These are phyloP conservation scores for Leishmania braziliensis DNA, from an alignment of 208 protist species.

Conservation along the genomic window DNA sequence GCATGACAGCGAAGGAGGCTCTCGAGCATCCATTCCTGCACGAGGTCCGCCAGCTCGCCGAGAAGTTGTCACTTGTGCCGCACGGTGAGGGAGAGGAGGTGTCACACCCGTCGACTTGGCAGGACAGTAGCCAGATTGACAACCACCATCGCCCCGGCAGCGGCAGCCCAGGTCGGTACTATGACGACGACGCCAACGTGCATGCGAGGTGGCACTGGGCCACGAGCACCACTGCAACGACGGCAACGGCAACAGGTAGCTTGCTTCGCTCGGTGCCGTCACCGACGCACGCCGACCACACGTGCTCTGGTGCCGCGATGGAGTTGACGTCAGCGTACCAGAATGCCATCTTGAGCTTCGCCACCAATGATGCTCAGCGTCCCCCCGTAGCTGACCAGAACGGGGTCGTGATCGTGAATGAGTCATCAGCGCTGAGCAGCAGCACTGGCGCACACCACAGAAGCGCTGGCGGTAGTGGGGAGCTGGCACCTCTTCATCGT, in stretches of 20 bases:
- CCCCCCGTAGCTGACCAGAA: neutral
- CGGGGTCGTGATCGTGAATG: neutral
- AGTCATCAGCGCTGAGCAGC: neutral
- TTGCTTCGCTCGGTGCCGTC: neutral
- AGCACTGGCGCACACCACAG: neutral
- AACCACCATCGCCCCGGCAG: constrained; percentile 3
- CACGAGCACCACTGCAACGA: neutral
- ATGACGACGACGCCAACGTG: neutral
- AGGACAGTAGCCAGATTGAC: neutral
- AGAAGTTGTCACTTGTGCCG: constrained; percentile 63
- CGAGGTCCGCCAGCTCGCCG: constrained; percentile 41
- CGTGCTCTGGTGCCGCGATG: neutral
- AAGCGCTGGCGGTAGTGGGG: neutral
- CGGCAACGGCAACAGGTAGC: neutral
- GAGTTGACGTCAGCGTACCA: neutral
- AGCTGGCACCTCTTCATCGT: neutral
- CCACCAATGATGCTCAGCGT: neutral
- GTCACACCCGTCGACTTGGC: neutral
- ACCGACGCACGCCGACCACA: neutral
- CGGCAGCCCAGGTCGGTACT: neutral
- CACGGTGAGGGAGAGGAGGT: constrained; percentile 31
- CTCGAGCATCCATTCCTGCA: constrained; percentile 71
- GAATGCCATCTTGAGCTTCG: neutral
- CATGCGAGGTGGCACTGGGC: neutral
- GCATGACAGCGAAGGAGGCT: constrained; percentile 53